Base-by-base conservation (phyloP, 768 basidiomycete genomes). In the Suillus brevipes region DNA sequence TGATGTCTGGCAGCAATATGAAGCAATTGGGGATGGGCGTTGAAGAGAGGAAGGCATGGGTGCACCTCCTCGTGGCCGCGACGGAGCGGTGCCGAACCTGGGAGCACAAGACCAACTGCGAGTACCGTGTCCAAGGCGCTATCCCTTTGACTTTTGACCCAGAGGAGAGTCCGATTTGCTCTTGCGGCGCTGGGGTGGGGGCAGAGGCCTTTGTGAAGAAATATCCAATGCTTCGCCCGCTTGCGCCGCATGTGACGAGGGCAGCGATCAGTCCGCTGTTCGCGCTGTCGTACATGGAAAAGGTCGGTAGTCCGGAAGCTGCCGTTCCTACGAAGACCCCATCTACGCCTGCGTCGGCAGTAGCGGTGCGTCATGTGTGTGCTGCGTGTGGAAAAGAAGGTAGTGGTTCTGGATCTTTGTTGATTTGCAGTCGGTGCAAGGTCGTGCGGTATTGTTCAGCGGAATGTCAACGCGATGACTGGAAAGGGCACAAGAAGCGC, bases 81-180 rank as follows among this genome's bases (percentile, higher is more conserved):
- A 80, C 79, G 3, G 87, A 88, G 69, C 81, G 85, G 45, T 86
- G 85, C 64, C 80, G 85, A 34, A 78, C 74, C 0, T 88, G 86
- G 86, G 68, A 72, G 10, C 87, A 89, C 69, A 68, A 64, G 18
- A 42, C 69, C 3, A 72, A 72, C 20, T 88, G 87, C 75, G 83
- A 84, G 71, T 88, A 87, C 69, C n/a, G 67, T 20, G 20, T 65
- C 57, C 45, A 76, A 63, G 58, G 67, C 7, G 47, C 16, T 18
- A 73, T 85, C 25, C 85, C 85, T 0, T 72, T 82, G 4, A 73
- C 74, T 50, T 64, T 68, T 12, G 78, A 81, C 38, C 73, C 78
- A 18, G 75, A 75, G 2, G 71, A 73, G 40, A 70, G 70, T 10
- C 84, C 85, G 0, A 71, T 87, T 25, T 89, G 88, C 66, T 77